Evolutionary conservation across 2,329 filamentous ascomycete genomes (phyloP).

Genomic region (Triangularia verruculosa): DNA sequence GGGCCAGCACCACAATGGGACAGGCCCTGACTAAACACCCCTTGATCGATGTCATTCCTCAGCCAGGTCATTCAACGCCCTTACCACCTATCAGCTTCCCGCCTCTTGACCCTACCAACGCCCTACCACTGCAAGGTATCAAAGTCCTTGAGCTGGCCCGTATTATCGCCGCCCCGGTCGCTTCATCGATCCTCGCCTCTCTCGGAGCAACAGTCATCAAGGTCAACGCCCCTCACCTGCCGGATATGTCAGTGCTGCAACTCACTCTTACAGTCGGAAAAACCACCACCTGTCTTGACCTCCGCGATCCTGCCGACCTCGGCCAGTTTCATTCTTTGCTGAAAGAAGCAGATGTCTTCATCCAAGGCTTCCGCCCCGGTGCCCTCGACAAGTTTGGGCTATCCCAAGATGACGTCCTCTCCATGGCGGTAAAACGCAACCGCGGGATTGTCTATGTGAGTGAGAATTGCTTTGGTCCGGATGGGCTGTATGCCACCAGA

Average conservation of each 20-base stretch:
- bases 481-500: conserved; percentile 43
- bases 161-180: conserved; percentile 46
- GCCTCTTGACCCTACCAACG: conserved; percentile 26
- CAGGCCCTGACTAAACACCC: conserved; percentile 41
- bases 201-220: conserved; percentile 47
- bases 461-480: conserved; percentile 51
- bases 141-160: conserved; percentile 50
- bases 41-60: conserved; percentile 38
- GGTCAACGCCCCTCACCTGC: conserved; percentile 41
- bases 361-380: conserved; percentile 51
- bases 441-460: conserved; percentile 46
- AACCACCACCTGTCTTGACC: conserved; percentile 45
- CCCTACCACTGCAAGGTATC: conserved; percentile 42
- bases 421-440: conserved; percentile 38
- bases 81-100: conserved; percentile 36
- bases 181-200: conserved; percentile 42
- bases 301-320: conserved; percentile 41
- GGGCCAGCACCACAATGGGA: conserved; percentile 44
- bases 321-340: conserved; percentile 41
- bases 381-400: conserved; percentile 42
- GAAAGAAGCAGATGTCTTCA: conserved; percentile 49
- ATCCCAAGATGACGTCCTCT: conserved; percentile 39
- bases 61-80: conserved; percentile 31
- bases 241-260: conserved; percentile 41
- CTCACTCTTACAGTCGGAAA: conserved; percentile 47